Evolutionary conservation across 192 early-diverging fungal species (phyloP).

Genomic region (Coemansia pectinata): DNA sequence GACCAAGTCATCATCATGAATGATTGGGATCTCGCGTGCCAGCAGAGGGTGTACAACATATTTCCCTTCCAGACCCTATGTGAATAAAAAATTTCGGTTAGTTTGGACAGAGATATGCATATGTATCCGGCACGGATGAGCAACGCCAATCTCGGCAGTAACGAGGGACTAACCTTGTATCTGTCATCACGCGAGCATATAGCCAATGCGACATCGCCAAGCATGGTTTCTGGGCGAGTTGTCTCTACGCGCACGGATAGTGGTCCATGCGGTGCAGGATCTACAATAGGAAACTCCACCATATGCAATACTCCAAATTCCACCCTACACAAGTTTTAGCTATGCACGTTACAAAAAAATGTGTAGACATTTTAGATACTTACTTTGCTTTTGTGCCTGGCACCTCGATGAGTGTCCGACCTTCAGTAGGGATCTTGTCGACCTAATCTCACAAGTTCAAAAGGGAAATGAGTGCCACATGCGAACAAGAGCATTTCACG

Average conservation of each 20-base stretch:
- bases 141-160: background rate
- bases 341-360: background rate
- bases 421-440: conserved; percentile 78
- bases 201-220: conserved; percentile 96
- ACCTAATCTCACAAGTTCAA: conserved; percentile 49
- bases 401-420: conserved; percentile 67
- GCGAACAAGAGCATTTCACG: background rate
- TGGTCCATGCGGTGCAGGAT: conserved; percentile 56
- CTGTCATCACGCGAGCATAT: conserved; percentile 83
- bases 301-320: conserved; percentile 93
- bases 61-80: conserved; percentile 64
- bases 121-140: background rate
- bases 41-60: conserved; percentile 82
- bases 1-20: conserved; percentile 79
- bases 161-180: conserved; percentile 64
- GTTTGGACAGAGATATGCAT: background rate
- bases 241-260: conserved; percentile 85
- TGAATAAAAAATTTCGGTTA: background rate
- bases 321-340: conserved; percentile 61
- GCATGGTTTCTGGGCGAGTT: conserved; percentile 97
- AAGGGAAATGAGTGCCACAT: background rate
- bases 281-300: conserved; percentile 84
- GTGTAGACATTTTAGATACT: background rate
- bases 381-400: conserved; percentile 76
- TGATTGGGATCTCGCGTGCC: conserved; percentile 75